A percentile compares a stretch with the other conserved stretches of the same genome.
Conservation (phyloP, 2,329 filamentous ascomycete genomes). For the Ophiocordyceps polyrhachis-furcata region DNA sequence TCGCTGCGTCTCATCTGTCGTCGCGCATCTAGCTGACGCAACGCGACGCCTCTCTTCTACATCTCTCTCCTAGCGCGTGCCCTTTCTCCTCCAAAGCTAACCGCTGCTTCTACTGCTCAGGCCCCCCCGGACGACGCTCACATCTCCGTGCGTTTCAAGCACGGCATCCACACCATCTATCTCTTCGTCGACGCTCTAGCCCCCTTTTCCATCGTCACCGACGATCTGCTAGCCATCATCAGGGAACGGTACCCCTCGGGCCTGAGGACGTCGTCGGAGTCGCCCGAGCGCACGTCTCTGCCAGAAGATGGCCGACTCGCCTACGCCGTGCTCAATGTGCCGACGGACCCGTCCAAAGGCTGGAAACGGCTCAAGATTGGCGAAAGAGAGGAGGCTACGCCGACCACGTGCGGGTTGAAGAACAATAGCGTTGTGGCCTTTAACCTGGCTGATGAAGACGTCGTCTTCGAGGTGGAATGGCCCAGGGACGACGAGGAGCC, state of each 20-base stretch:
- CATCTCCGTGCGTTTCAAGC: constrained; percentile 53
- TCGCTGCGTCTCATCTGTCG: neutral
- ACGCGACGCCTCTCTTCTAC: neutral
- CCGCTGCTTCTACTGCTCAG: neutral
- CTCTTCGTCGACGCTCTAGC: constrained; percentile 42
- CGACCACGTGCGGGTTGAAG: constrained; percentile 22
- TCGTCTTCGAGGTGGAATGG: constrained; percentile 25
- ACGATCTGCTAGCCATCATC: constrained; percentile 38
- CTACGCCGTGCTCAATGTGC: constrained; percentile 26
- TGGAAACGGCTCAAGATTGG: constrained; percentile 28
- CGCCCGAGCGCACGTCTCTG: constrained; percentile 17
- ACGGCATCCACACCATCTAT: constrained; percentile 51
- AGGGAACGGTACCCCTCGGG: constrained; percentile 36
- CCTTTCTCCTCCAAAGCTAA: too few relatives aligned
- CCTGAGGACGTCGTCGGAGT: constrained; percentile 18
- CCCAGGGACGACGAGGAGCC: constrained; percentile 23
- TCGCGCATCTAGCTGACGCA: constrained; percentile 2
- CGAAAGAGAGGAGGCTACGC: constrained; percentile 17
- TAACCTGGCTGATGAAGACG: constrained; percentile 21
- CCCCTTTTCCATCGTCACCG: constrained; percentile 36
- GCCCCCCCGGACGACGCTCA: constrained; percentile 23
- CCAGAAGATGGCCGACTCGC: constrained; percentile 22
- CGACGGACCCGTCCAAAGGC: constrained; percentile 25
- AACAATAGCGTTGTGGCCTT: constrained; percentile 33
- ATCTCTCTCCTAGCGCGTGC: too few relatives aligned